Evolutionary conservation across 2,329 filamentous ascomycete genomes (phyloP).

Genomic region (Talaromyces amestolkiae): DNA sequence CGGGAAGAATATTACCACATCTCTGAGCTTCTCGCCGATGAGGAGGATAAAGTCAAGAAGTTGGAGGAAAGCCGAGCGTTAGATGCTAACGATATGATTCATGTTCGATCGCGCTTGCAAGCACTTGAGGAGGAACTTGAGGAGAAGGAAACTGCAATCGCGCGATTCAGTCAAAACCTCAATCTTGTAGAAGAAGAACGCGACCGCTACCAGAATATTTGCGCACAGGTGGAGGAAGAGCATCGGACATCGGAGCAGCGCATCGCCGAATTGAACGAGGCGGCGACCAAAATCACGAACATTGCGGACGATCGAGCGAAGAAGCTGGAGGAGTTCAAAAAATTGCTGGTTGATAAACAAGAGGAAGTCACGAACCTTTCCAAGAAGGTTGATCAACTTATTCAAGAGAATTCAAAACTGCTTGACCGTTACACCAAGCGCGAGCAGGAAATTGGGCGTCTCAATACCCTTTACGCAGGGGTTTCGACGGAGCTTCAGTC

Average conservation of each 20-base stretch:
- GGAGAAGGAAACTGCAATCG: conserved; percentile 43
- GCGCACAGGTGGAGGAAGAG: conserved; percentile 36
- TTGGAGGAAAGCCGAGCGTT: conserved; percentile 41
- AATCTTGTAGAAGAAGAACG: conserved; percentile 19
- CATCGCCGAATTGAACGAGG: conserved; percentile 35
- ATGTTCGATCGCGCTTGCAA: conserved; percentile 44
- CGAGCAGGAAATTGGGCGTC: conserved; percentile 33
- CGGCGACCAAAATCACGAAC: conserved; percentile 36
- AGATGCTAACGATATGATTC: conserved; percentile 47
- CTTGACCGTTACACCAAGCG: conserved; percentile 31
- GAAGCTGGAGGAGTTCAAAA: conserved; percentile 37
- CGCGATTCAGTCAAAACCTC: conserved; percentile 41
- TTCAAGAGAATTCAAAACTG: conserved; percentile 35
- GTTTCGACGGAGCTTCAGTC: conserved; percentile 41
- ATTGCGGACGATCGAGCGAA: conserved; percentile 27
- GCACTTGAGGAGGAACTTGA: conserved; percentile 41
- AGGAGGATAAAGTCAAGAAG: conserved; percentile 35
- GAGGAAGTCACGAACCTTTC: conserved; percentile 34
- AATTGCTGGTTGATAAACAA: neutral
- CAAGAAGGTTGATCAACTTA: conserved; percentile 36
- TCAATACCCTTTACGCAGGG: conserved; percentile 44
- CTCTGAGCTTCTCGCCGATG: conserved; percentile 39
- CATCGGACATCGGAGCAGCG: conserved; percentile 31
- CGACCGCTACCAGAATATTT: neutral
- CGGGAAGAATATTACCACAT: conserved; percentile 46